phyloP scores from a whole-genome alignment of 108 stramenopile genomes.

The Cyclotella choctawhatcheeana region DNA sequence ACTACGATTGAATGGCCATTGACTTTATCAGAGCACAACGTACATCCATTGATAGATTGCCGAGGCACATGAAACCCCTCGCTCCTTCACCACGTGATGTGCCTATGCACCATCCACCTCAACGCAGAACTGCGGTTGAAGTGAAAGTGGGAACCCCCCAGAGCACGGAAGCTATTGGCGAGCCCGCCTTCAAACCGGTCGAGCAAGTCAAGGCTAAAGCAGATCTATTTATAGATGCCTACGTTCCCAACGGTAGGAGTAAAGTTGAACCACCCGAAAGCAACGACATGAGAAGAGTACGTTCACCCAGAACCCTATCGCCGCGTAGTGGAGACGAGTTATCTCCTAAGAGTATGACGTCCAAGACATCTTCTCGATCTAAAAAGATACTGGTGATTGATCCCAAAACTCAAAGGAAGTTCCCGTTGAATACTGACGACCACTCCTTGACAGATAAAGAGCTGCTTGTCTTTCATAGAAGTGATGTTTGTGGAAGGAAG shows the following conservation, averaged over 20 bases:
- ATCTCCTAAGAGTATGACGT: not conserved
- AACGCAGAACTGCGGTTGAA: not conserved
- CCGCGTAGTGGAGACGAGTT: not conserved
- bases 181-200: not conserved
- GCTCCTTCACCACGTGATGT: not conserved
- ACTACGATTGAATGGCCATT: too few relatives aligned
- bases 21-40: too few relatives aligned
- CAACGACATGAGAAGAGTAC: not conserved
- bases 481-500: not conserved
- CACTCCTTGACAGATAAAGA: slow-evolving; percentile 49
- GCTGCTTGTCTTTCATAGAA: slow-evolving; percentile 38
- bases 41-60: not conserved
- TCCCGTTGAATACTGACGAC: slow-evolving; percentile 30
- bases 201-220: not conserved
- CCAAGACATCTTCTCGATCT: not conserved
- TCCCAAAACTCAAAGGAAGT: slow-evolving; percentile 34
- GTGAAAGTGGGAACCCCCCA: not conserved
- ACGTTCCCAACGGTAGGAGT: not conserved
- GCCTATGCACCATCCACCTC: not conserved
- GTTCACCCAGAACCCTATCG: not conserved
- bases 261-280: not conserved
- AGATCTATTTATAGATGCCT: not conserved
- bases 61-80: slow-evolving; percentile 1
- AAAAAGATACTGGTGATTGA: slow-evolving; percentile 43
- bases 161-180: not conserved